Percentiles rank a stretch among this genome's conserved stretches.
phyloP scores from a whole-genome alignment of 2,329 filamentous ascomycete genomes.

The Lachnellula subtilissima region DNA sequence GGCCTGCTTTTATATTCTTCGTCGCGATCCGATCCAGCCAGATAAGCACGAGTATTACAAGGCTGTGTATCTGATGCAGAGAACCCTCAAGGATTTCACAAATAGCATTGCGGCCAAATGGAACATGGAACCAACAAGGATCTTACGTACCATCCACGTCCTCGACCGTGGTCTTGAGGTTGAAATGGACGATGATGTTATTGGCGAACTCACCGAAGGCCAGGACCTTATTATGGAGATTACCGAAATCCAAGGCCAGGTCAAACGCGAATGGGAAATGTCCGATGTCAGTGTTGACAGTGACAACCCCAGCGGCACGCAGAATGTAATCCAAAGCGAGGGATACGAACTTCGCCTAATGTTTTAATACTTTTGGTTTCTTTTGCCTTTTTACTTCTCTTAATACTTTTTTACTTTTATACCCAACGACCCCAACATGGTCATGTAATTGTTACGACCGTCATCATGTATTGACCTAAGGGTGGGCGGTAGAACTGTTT shows the following conservation, averaged over 20 bases:
- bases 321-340: conserved; percentile 23
- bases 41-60: conserved; percentile 60
- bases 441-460: conserved; percentile 29
- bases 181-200: conserved; percentile 84
- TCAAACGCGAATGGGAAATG: conserved; percentile 61
- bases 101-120: conserved; percentile 72
- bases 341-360: conserved; percentile 33
- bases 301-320: conserved; percentile 20
- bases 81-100: conserved; percentile 71
- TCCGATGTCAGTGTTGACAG: conserved; percentile 39
- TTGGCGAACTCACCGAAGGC: conserved; percentile 78
- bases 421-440: conserved; percentile 22
- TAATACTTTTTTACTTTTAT: conserved; percentile 14
- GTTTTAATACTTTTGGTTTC: conserved; percentile 27
- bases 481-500: conserved; percentile 9
- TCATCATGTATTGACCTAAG: conserved; percentile 13
- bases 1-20: conserved; percentile 82
- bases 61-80: conserved; percentile 78
- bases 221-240: conserved; percentile 84
- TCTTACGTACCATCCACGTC: conserved; percentile 67
- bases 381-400: not conserved
- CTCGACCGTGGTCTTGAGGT: conserved; percentile 74
- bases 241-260: conserved; percentile 28
- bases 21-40: conserved; percentile 44
- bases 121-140: conserved; percentile 66